A percentile compares a stretch with the other conserved stretches of the same genome.
Evolutionary conservation across 192 early-diverging fungal species (phyloP).

Genomic region (Oehlia diaphana): DNA sequence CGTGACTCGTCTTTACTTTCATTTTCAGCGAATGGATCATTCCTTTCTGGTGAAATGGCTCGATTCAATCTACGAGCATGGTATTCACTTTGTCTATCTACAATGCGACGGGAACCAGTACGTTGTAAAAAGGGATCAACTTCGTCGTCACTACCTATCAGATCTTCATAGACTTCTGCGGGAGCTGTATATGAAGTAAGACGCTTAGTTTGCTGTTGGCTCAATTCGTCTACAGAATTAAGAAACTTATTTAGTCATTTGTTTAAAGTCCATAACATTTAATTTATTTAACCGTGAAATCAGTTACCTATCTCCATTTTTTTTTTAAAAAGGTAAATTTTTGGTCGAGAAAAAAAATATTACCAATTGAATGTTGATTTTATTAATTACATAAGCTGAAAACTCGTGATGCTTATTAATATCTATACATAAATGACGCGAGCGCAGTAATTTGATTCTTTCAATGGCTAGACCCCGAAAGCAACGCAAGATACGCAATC

Average conservation of each 20-base stretch:
- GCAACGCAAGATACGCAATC: constrained; percentile 65
- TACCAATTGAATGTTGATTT: too few relatives aligned
- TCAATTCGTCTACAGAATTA: too few relatives aligned
- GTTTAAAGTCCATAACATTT: too few relatives aligned
- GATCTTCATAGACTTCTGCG: constrained; percentile 72
- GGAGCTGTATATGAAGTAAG: constrained; percentile 80
- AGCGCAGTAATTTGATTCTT: neutral
- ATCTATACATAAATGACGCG: too few relatives aligned
- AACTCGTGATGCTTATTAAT: too few relatives aligned
- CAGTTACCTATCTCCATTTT: too few relatives aligned
- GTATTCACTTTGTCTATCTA: constrained; percentile 87
- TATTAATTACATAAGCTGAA: too few relatives aligned
- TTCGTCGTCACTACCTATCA: constrained; percentile 53
- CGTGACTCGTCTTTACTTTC: constrained; percentile 51
- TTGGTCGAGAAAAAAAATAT: too few relatives aligned
- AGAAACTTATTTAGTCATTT: too few relatives aligned
- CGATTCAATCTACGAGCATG: constrained; percentile 78
- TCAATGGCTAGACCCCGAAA: constrained; percentile 62
- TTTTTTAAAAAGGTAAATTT: too few relatives aligned
- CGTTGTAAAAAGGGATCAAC: constrained; percentile 67
- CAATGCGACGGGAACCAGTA: constrained; percentile 62
- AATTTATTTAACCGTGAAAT: too few relatives aligned
- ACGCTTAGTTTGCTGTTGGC: constrained; percentile 47
- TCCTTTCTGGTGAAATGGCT: constrained; percentile 77
- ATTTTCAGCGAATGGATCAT: constrained; percentile 70